Evolutionary conservation across 352 stramenopile genomes (phyloP), one percentile per base, ranked within the genome.

Genomic region (Phytophthora quininea): DNA sequence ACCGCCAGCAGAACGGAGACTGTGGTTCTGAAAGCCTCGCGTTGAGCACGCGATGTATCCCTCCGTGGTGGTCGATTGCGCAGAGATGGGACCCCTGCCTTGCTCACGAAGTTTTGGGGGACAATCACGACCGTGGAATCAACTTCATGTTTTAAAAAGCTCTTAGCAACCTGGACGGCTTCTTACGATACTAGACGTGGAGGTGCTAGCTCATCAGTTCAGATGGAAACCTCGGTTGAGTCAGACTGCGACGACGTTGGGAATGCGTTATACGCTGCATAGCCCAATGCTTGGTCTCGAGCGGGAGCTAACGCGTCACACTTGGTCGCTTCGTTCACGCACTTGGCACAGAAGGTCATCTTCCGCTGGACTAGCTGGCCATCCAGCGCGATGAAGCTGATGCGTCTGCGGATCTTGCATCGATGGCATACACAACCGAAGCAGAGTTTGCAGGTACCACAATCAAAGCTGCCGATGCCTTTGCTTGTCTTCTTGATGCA

Each of bases 301-400:
- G 54, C 64, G 40, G 69, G 66, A 11, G 54, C 54, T 30, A 54
- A 49, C 6, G 69, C 72, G 45, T 54, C 69, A 46, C 48, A 64
- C 30, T 49, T 62, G 32, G 59, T 67, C 11, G 66, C 54, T 29
- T 62, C 64, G 47, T 49, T 73, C 35, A 80, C 47, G 55, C 76
- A 84, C 50, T 62, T 69, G 3, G 67, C 30, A 27, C 74, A 79
- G 43, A 82, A 80, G 12, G 65, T 42, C 12, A 84, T 40, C 42
- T 77, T 76, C 12, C 70, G 71, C 33, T 79, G 74, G 9, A 62
- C 47, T 24, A 84, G 53, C 10, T 66, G 58, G 0, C 64, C 57
- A 19, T 79, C 71, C 35, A 70, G 27, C 9, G 55, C 42, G 60
- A 79, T 75, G 61, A 77, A 79, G 29, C 55, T 73, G 30, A 82